Evolutionary conservation across 495 filamentous ascomycete species (phyloP).

Genomic region (Neurospora hispaniola): DNA sequence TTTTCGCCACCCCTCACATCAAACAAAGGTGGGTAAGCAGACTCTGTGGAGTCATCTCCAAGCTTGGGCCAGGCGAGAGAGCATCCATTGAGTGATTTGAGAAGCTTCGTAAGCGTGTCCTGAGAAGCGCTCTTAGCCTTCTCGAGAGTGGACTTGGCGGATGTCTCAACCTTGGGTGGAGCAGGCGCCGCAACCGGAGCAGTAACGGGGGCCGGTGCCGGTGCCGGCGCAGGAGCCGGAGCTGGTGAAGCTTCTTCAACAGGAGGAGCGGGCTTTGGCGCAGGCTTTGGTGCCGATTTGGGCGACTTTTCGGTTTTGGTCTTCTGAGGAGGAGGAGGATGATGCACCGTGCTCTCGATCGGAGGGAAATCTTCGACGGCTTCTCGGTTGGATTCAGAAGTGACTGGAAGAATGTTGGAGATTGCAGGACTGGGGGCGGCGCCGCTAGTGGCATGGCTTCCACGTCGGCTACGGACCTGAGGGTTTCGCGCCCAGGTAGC

Average conservation of each 20-base stretch:
- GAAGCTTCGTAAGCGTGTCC: conserved; percentile 16
- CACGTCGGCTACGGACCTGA: conserved; percentile 56
- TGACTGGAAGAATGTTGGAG: conserved; percentile 47
- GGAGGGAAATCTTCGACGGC: conserved; percentile 19
- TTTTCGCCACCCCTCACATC: conserved; percentile 68
- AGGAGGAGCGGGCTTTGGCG: neutral
- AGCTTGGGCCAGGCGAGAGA: conserved; percentile 19
- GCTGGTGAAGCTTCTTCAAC: neutral
- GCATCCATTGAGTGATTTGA: conserved; percentile 25
- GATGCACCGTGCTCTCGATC: conserved; percentile 9
- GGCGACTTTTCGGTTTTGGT: neutral
- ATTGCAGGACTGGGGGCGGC: conserved; percentile 73
- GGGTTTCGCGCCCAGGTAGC: conserved; percentile 87
- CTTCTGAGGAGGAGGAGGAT: neutral
- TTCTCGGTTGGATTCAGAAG: conserved; percentile 31
- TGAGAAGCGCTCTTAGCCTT: conserved; percentile 11
- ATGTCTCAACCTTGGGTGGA: neutral
- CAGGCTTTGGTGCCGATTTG: neutral
- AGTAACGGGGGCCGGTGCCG: conserved; percentile 4
- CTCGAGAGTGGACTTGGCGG: conserved; percentile 1
- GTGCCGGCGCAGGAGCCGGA: neutral
- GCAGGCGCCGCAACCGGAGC: neutral
- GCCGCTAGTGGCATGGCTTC: conserved; percentile 68
- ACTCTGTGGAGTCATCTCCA: conserved; percentile 14
- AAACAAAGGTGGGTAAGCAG: conserved; percentile 60